phyloP scores from a whole-genome alignment of 2,329 filamentous ascomycete genomes.

The Torrubiellomyces zombiae region DNA sequence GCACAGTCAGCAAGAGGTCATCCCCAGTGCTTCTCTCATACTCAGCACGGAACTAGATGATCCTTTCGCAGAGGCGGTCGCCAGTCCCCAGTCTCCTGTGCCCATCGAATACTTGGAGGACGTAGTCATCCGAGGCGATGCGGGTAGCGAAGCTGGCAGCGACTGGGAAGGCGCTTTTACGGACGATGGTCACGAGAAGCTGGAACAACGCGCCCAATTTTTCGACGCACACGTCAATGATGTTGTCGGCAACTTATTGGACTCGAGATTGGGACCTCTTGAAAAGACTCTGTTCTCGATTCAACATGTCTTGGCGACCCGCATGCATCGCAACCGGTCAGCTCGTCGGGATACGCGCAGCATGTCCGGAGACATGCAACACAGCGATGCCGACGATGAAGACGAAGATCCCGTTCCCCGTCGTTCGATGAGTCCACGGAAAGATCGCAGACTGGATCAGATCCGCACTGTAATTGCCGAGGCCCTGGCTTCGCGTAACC shows the following conservation, averaged over 20 bases:
- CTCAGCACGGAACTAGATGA: constrained; percentile 42
- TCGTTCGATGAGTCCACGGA: constrained; percentile 60
- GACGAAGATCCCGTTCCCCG: constrained; percentile 54
- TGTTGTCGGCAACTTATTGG: constrained; percentile 61
- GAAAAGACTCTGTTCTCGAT: constrained; percentile 66
- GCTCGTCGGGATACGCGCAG: constrained; percentile 45
- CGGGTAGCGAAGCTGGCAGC: constrained; percentile 46
- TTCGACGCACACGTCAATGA: constrained; percentile 85
- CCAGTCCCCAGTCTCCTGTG: constrained; percentile 30
- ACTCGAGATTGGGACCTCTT: constrained; percentile 62
- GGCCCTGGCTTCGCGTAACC: constrained; percentile 39
- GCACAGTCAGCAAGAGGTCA: constrained; percentile 30
- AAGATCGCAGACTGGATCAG: constrained; percentile 68
- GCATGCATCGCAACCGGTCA: constrained; percentile 37
- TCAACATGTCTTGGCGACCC: constrained; percentile 46
- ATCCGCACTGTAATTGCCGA: constrained; percentile 61
- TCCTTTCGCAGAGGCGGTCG: constrained; percentile 39
- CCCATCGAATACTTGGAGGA: constrained; percentile 27
- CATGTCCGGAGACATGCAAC: constrained; percentile 49
- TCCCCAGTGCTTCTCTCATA: constrained; percentile 28
- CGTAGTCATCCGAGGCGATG: constrained; percentile 31
- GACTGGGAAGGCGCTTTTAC: constrained; percentile 86
- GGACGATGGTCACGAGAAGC: constrained; percentile 67
- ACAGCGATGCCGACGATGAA: constrained; percentile 91
- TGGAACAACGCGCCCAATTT: constrained; percentile 67